These are phyloP conservation scores for Oryza meridionalis DNA, from an alignment of 176 grass and related monocot genomes.

Conservation along the genomic window DNA sequence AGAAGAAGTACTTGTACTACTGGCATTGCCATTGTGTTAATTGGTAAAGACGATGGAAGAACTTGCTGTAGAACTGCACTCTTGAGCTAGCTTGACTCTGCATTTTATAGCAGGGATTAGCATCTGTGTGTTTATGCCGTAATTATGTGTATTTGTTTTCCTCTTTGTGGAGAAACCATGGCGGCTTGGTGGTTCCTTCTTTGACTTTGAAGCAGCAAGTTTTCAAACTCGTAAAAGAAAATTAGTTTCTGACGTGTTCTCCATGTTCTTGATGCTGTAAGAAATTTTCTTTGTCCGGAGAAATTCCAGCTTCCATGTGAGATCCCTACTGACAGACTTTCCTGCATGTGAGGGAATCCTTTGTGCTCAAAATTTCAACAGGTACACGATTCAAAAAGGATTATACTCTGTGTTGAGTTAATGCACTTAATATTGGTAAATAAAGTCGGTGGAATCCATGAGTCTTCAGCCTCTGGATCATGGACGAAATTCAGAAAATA, in stretches of 20 bases:
- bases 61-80: background rate
- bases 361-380: constrained; percentile 18
- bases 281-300: background rate
- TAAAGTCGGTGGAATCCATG: constrained; percentile 16
- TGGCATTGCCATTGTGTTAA: constrained; percentile 27
- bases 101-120: constrained; percentile 35
- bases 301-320: constrained; percentile 43
- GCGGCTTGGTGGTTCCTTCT: background rate
- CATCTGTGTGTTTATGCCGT: background rate
- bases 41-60: background rate
- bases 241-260: constrained; percentile 17
- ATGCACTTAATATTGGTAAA: background rate
- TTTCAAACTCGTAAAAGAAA: constrained; percentile 41
- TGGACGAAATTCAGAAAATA: background rate
- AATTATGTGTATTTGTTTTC: background rate
- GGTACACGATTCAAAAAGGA: background rate
- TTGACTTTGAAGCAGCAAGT: constrained; percentile 42
- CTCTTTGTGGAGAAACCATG: background rate
- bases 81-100: background rate
- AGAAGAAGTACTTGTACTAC: constrained; percentile 3
- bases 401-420: background rate
- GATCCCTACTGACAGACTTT: constrained; percentile 22
- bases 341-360: constrained; percentile 44
- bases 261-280: constrained; percentile 43
- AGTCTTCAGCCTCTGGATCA: background rate